phyloP scores from a whole-genome alignment of 2,329 filamentous ascomycete genomes.

The Parafenestella ontariensis region DNA sequence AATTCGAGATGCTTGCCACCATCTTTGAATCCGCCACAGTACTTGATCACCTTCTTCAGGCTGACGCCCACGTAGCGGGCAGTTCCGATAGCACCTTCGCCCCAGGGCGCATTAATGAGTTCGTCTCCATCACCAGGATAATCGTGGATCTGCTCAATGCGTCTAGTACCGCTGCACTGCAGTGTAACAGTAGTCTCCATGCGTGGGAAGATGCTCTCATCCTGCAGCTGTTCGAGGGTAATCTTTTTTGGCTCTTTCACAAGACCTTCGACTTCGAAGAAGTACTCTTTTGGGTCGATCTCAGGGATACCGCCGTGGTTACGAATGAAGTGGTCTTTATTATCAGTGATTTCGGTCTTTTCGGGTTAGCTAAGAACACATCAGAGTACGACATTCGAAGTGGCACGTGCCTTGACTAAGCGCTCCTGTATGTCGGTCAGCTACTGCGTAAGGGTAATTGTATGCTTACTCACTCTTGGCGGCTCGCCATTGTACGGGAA shows the following conservation, averaged over 20 bases:
- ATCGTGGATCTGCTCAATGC: slow-evolving; percentile 70
- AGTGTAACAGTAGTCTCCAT: slow-evolving; percentile 66
- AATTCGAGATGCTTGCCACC: slow-evolving; percentile 70
- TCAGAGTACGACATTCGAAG: no score
- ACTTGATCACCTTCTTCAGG: slow-evolving; percentile 73
- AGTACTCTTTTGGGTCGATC: slow-evolving; percentile 65
- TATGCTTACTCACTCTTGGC: slow-evolving; percentile 35
- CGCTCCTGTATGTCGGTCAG: slow-evolving; percentile 49
- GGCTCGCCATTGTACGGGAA: slow-evolving; percentile 59
- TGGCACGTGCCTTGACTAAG: slow-evolving; percentile 55
- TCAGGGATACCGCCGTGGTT: slow-evolving; percentile 76
- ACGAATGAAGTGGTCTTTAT: slow-evolving; percentile 69
- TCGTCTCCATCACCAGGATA: slow-evolving; percentile 74
- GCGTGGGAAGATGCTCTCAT: slow-evolving; percentile 67
- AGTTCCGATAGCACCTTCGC: slow-evolving; percentile 69
- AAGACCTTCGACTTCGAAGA: slow-evolving; percentile 65
- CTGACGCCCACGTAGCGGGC: slow-evolving; percentile 69
- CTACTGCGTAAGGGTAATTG: neutral
- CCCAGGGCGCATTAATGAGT: slow-evolving; percentile 51
- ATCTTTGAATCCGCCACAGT: slow-evolving; percentile 67
- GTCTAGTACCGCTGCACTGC: slow-evolving; percentile 73
- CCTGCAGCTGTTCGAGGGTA: slow-evolving; percentile 65
- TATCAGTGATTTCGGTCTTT: slow-evolving; percentile 65
- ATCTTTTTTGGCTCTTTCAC: slow-evolving; percentile 65
- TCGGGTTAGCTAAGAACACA: slow-evolving; percentile 12